Evolutionary conservation across 2,329 filamentous ascomycete genomes (phyloP).

Genomic region (Talaromyces sp.): DNA sequence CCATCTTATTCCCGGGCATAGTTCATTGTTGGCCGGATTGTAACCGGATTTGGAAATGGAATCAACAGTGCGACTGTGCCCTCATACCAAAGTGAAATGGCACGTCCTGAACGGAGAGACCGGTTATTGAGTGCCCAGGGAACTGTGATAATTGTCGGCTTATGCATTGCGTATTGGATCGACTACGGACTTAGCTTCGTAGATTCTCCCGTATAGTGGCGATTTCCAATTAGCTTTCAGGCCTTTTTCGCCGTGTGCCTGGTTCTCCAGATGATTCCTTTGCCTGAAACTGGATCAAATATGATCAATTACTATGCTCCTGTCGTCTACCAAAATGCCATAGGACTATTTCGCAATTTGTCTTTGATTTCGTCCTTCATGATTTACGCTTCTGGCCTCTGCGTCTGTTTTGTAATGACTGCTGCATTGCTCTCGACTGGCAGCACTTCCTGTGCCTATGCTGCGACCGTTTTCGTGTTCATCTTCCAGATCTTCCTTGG

Average conservation of each 20-base stretch:
- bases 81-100: slow-evolving; percentile 5
- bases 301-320: slow-evolving; percentile 42
- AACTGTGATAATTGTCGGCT: slow-evolving; percentile 33
- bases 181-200: slow-evolving; percentile 20
- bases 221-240: slow-evolving; percentile 43
- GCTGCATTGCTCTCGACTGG: slow-evolving; percentile 35
- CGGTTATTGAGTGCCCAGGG: slow-evolving; percentile 22
- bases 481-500: slow-evolving; percentile 44
- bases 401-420: slow-evolving; percentile 41
- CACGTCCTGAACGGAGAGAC: neutral
- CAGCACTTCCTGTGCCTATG: slow-evolving; percentile 31
- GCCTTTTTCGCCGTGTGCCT: slow-evolving; percentile 35
- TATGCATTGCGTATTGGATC: slow-evolving; percentile 47
- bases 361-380: slow-evolving; percentile 46
- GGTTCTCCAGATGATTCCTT: slow-evolving; percentile 28
- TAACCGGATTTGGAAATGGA: slow-evolving; percentile 40
- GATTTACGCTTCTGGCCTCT: slow-evolving; percentile 37
- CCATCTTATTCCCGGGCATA: slow-evolving; percentile 38
- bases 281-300: slow-evolving; percentile 37
- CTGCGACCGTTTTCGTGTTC: slow-evolving; percentile 42
- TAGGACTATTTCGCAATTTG: slow-evolving; percentile 42
- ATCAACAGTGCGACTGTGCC: slow-evolving; percentile 2
- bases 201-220: slow-evolving; percentile 35
- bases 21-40: slow-evolving; percentile 43
- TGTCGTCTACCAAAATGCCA: slow-evolving; percentile 34